Percentiles rank a stretch among this genome's conserved stretches.
These are phyloP conservation scores for Prosopis cineraria DNA, from an alignment of 306 rosid genomes.

Conservation along the genomic window DNA sequence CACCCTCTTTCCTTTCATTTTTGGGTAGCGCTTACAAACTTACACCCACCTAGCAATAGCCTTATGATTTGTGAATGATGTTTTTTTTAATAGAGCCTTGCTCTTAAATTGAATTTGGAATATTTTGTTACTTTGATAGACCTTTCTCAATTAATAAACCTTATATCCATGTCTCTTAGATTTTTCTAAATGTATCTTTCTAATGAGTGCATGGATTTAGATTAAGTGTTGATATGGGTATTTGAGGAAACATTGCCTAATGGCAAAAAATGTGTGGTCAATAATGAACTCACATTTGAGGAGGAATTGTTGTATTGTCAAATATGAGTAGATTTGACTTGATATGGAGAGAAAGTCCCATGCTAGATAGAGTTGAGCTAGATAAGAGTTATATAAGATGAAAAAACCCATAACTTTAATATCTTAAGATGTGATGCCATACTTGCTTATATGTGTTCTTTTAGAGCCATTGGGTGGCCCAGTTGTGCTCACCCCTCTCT, in stretches of 20 bases:
- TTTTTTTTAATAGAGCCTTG: neutral
- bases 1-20: neutral
- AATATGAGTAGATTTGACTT: too few relatives aligned
- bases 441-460: too few relatives aligned
- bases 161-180: neutral
- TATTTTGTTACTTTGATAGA: neutral
- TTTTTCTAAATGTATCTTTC: slow-evolving; percentile 26
- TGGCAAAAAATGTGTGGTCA: too few relatives aligned
- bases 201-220: slow-evolving; percentile 50
- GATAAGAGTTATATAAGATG: too few relatives aligned
- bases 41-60: neutral
- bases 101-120: slow-evolving; percentile 1
- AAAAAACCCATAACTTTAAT: too few relatives aligned
- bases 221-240: slow-evolving; percentile 98
- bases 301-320: too few relatives aligned
- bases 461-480: too few relatives aligned
- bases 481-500: too few relatives aligned
- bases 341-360: too few relatives aligned
- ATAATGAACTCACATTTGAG: too few relatives aligned
- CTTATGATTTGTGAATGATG: neutral
- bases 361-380: too few relatives aligned
- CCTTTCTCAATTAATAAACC: neutral
- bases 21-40: neutral
- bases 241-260: slow-evolving; percentile 78
- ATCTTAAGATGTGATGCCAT: too few relatives aligned